These are phyloP conservation scores for Coniochaeta pulveracea DNA, from an alignment of 2,329 filamentous ascomycete genomes.

Conservation along the genomic window DNA sequence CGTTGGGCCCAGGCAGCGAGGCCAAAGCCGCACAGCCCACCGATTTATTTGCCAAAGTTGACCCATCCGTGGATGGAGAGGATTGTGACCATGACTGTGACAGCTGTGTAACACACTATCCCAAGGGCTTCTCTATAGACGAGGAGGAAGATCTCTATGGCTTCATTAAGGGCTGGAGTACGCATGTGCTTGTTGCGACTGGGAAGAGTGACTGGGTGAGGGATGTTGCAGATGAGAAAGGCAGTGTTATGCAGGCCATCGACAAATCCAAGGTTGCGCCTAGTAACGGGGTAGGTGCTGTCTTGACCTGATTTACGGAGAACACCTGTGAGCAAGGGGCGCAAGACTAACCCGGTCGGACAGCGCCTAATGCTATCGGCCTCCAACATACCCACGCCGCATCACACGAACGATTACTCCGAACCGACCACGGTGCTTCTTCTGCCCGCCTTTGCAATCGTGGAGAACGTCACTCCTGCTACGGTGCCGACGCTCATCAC, in stretches of 20 bases:
- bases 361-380: constrained; percentile 84
- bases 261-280: constrained; percentile 40
- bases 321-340: neutral
- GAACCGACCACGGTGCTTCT: constrained; percentile 70
- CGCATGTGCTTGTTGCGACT: constrained; percentile 87
- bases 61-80: constrained; percentile 71
- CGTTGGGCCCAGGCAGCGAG: constrained; percentile 15
- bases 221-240: constrained; percentile 79
- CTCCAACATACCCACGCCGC: constrained; percentile 77
- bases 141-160: constrained; percentile 73
- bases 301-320: neutral
- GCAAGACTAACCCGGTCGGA: constrained; percentile 5
- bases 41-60: constrained; percentile 61
- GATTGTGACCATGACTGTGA: constrained; percentile 84
- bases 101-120: constrained; percentile 68
- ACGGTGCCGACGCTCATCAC: constrained; percentile 62
- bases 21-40: constrained; percentile 18
- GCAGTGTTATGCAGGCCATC: constrained; percentile 72
- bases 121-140: constrained; percentile 61
- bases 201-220: constrained; percentile 91
- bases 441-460: constrained; percentile 70
- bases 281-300: constrained; percentile 53
- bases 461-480: constrained; percentile 73
- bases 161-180: constrained; percentile 74
- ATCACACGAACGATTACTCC: constrained; percentile 49